phyloP scores from a whole-genome alignment of 768 basidiomycete genomes.

The Pleurotus pulmonarius region DNA sequence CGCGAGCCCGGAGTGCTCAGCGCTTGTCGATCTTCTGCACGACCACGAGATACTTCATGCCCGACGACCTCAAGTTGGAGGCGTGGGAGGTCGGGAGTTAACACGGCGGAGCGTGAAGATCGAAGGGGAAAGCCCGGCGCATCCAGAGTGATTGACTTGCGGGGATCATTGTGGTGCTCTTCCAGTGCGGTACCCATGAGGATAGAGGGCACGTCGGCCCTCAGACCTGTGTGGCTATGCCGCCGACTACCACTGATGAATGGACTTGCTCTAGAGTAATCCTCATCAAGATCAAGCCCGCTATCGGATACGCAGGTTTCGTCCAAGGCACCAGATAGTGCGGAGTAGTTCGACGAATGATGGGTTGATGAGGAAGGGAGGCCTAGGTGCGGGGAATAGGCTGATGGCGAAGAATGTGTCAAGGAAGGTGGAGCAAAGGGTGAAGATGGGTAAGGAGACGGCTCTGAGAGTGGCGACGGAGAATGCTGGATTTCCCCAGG shows the following conservation, averaged over 20 bases:
- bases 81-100: conserved; percentile 2
- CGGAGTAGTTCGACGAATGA: conserved; percentile 1
- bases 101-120: background rate
- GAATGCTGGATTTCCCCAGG: conserved; percentile 3
- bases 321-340: background rate
- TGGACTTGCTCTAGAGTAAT: background rate
- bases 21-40: background rate
- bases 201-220: background rate
- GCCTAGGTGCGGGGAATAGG: conserved; percentile 1
- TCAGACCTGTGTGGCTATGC: conserved; percentile 5
- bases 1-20: conserved; percentile 1
- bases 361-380: background rate
- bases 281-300: conserved; percentile 4
- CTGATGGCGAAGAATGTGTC: conserved; percentile 3
- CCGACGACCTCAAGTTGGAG: background rate
- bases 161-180: background rate
- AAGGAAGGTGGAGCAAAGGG: background rate
- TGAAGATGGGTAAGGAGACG: background rate
- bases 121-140: background rate
- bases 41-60: background rate
- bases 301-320: conserved; percentile 1
- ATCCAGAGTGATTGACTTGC: background rate
- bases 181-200: background rate
- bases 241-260: background rate
- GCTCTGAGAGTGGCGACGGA: conserved; percentile 3